Evolutionary conservation across 352 stramenopile genomes (phyloP), one percentile per base, ranked within the genome.

Genomic region (Globisporangium apiculatum): DNA sequence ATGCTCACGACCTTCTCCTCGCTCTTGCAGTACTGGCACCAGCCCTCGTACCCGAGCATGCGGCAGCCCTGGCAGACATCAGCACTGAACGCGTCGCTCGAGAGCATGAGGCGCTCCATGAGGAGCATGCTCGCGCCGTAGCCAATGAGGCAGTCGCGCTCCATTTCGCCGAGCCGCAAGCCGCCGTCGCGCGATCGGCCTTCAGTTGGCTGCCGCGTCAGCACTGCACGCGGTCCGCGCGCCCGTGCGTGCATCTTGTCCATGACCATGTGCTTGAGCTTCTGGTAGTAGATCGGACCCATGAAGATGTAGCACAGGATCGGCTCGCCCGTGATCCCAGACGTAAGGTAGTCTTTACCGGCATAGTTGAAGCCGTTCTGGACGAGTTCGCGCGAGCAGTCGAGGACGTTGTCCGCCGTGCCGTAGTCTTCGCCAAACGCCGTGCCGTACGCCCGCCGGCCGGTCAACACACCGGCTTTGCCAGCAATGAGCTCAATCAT

Each of bases 231-330:
- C 40, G 96, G 96, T 14, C 96, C 96, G 48, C 96, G 83, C 15
- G 97, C 94, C 61, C 98, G 87, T 17, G 97, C 97, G 72, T 99
- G 97, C 87, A 99, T 99, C 81, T 99, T 99, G 79, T 99, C 98
- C 82, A 99, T 96, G n/a, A 99, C 98, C 98, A 99, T 99, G 73
- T 99, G 98, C 81, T 99, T 99, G 15, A 99, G 83, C 73, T 99
- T 99, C 74, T 99, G 98, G 72, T 99, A 99, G 72, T 99, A 99
- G 17, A 99, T 96, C 31, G 97, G 97, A 1, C 98, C 98, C 65
- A 98, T 98, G 70, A 99, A 99, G 63, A 99, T 98, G 77, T 99
- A 99, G 53, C 96, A 97, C 75, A 98, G 78, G 17, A 99, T 87
- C 5, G 96, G 94, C 62, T 99, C 95, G 46, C 98, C 98, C 58